Conservation (phyloP, 2,329 filamentous ascomycete species). For the Colletotrichum eleusines region DNA sequence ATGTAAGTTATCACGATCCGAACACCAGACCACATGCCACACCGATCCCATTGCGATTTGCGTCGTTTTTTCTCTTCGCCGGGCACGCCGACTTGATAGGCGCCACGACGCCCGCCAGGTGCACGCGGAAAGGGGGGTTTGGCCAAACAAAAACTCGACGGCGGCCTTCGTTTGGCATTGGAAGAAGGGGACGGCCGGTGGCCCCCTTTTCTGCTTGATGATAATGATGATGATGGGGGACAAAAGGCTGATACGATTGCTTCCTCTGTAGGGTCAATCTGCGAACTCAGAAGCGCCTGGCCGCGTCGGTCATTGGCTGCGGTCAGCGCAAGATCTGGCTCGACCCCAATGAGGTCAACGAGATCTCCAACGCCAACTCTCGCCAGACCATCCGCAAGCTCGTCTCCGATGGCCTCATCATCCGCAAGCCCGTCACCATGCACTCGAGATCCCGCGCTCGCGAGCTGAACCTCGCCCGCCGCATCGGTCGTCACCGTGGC, state of each 20-base stretch:
- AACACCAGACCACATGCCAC: slow-evolving; percentile 16
- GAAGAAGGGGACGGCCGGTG: background rate
- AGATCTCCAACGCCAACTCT: slow-evolving; percentile 99
- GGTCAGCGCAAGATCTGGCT: slow-evolving; percentile 99
- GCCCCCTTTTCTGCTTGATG: background rate
- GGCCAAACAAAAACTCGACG: slow-evolving; percentile 5
- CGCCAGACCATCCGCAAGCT: slow-evolving; percentile 99
- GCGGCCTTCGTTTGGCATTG: slow-evolving; percentile 9
- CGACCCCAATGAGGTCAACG: slow-evolving; percentile 98
- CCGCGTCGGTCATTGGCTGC: slow-evolving; percentile 97
- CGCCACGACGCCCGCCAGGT: slow-evolving; percentile 6
- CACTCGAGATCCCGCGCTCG: slow-evolving; percentile 98
- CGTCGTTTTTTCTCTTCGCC: slow-evolving; percentile 20
- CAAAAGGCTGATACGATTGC: slow-evolving; percentile 42
- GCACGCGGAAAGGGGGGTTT: slow-evolving; percentile 2
- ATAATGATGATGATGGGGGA: background rate
- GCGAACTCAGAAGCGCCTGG: slow-evolving; percentile 99
- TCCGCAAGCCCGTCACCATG: slow-evolving; percentile 99
- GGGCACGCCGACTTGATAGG: slow-evolving; percentile 16
- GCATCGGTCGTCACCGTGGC: slow-evolving; percentile 97
- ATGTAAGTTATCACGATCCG: slow-evolving; percentile 51
- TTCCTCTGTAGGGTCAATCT: slow-evolving; percentile 88
- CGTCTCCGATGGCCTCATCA: slow-evolving; percentile 99
- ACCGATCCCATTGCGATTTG: slow-evolving; percentile 33
- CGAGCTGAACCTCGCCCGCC: slow-evolving; percentile 92